Percentiles rank a stretch among this genome's conserved stretches.
These are phyloP conservation scores for Loxodes magnus DNA, from an alignment of 73 alveolate genomes.

Conservation along the genomic window DNA sequence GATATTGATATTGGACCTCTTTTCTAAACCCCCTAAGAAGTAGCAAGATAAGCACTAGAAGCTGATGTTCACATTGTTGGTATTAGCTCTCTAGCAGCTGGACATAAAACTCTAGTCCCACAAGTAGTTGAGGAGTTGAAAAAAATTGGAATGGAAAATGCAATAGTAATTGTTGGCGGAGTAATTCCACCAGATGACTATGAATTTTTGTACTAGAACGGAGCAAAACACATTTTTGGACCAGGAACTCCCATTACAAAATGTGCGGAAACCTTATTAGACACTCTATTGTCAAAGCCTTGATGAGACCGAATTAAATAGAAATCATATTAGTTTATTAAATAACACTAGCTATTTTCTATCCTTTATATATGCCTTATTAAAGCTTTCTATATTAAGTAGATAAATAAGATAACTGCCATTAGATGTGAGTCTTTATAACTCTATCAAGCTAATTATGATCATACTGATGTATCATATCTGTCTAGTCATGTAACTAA, in stretches of 20 bases:
- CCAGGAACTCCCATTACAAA: conserved; percentile 51
- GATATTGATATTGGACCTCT: conserved; percentile 65
- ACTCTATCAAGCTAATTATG: too few relatives aligned
- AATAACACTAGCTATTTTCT: too few relatives aligned
- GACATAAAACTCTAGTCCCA: conserved; percentile 52
- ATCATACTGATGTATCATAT: too few relatives aligned
- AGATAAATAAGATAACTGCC: too few relatives aligned
- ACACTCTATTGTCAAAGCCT: conserved; percentile 1
- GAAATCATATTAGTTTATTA: too few relatives aligned
- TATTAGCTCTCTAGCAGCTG: conserved; percentile 56
- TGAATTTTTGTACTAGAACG: conserved; percentile 36
- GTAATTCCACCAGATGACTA: conserved; percentile 53
- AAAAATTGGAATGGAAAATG: conserved; percentile 36
- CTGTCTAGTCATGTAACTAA: too few relatives aligned
- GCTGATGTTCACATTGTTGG: conserved; percentile 62
- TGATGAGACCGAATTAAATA: too few relatives aligned
- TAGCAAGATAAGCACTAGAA: conserved; percentile 50
- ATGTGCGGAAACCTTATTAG: conserved; percentile 30
- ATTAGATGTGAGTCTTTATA: too few relatives aligned
- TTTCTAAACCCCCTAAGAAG: conserved; percentile 60
- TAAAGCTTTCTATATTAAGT: too few relatives aligned
- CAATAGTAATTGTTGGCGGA: conserved; percentile 43
- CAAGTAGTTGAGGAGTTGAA: conserved; percentile 25
- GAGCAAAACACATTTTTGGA: conserved; percentile 46
- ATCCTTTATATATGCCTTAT: too few relatives aligned